phyloP scores from a whole-genome alignment of 2,329 filamentous ascomycete species.

The Penicillium brevicompactum region DNA sequence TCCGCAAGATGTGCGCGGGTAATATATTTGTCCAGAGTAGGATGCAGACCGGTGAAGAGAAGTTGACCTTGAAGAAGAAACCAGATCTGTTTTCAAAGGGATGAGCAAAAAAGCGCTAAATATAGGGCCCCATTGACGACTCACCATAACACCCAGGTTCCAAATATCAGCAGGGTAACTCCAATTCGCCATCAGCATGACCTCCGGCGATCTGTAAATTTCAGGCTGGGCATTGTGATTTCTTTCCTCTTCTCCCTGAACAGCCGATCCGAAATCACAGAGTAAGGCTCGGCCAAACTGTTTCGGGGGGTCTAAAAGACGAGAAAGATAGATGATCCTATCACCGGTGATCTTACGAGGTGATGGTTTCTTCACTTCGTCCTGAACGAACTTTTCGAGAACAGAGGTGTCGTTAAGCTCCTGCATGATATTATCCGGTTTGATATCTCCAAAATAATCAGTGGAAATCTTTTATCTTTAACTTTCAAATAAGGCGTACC shows the following conservation, averaged over 20 bases:
- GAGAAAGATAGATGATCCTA: neutral
- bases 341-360: constrained; percentile 24
- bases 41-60: neutral
- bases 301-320: constrained; percentile 4
- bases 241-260: neutral
- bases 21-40: neutral
- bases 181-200: constrained; percentile 51
- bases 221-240: neutral
- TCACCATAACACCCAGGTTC: constrained; percentile 54
- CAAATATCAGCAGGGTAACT: constrained; percentile 53
- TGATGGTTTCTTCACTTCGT: constrained; percentile 40
- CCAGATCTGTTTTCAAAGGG: constrained; percentile 43
- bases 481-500: too few species aligned
- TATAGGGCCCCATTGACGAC: constrained; percentile 9
- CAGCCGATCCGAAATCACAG: neutral
- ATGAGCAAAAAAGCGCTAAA: neutral
- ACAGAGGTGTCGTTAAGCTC: constrained; percentile 40
- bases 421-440: constrained; percentile 46
- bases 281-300: neutral
- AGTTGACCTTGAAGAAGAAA: constrained; percentile 48
- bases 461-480: too few species aligned
- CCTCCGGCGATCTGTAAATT: constrained; percentile 40
- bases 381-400: constrained; percentile 36
- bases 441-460: constrained; percentile 40
- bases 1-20: constrained; percentile 12